Conservation (phyloP, 352 stramenopile species). For the Pythium scleroteichum region DNA sequence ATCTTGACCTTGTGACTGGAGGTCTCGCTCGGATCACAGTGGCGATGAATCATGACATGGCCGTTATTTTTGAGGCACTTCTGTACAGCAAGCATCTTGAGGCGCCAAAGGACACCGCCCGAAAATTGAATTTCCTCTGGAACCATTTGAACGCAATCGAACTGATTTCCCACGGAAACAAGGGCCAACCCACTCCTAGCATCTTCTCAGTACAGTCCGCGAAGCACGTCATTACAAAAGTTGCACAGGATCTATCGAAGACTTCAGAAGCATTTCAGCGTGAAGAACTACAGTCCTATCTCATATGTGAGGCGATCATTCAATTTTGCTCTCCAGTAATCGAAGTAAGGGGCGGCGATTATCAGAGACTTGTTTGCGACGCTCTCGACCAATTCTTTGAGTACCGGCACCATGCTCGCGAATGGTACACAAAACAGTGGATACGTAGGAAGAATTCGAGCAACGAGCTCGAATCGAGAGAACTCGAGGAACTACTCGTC, state of each 20-base stretch:
- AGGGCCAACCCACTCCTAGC: not conserved
- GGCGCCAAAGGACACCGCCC: constrained; percentile 12
- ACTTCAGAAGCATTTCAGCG: constrained; percentile 26
- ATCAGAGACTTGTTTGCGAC: not conserved
- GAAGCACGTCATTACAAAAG: constrained; percentile 17
- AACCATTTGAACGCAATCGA: constrained; percentile 13
- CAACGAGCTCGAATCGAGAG: not conserved
- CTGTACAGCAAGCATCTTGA: constrained; percentile 22
- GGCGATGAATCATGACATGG: not conserved
- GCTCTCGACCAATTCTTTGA: constrained; percentile 20
- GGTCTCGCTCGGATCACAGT: constrained; percentile 11
- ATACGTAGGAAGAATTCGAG: constrained; percentile 7
- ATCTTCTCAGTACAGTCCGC: constrained; percentile 11
- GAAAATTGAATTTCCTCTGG: constrained; percentile 13
- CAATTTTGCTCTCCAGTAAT: constrained; percentile 5
- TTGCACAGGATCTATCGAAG: constrained; percentile 12
- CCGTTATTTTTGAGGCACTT: constrained; percentile 17
- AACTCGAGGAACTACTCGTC: constrained; percentile 15
- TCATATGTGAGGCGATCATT: constrained; percentile 28
- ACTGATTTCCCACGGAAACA: not conserved
- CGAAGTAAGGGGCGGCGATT: not conserved
- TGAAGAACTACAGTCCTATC: constrained; percentile 21
- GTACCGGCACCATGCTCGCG: constrained; percentile 15
- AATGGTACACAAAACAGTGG: constrained; percentile 32
- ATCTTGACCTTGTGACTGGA: constrained; percentile 7